Percentiles rank a stretch among this genome's conserved stretches.
Conservation (phyloP, 495 filamentous ascomycete genomes). For the Xylaria grammica region DNA sequence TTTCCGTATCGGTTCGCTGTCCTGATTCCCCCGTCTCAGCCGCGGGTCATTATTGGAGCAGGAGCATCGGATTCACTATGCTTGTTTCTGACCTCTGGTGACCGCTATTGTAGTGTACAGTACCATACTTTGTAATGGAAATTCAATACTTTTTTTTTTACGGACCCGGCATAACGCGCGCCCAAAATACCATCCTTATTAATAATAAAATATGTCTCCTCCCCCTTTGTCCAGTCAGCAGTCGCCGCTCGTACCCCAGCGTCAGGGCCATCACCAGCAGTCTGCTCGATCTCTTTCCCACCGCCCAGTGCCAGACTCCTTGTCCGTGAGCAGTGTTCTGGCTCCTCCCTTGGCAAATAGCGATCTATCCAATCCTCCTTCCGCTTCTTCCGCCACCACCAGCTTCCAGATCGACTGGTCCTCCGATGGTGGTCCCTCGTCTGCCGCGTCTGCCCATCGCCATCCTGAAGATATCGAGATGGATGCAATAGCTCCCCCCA, state of each 20-base stretch:
- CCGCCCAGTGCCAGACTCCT: slow-evolving; percentile 9
- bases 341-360: slow-evolving; percentile 28
- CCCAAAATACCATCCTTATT: not conserved
- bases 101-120: not conserved
- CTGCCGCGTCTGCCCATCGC: slow-evolving; percentile 31
- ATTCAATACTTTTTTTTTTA: slow-evolving; percentile 8
- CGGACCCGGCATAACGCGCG: slow-evolving; percentile 11
- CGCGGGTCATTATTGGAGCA: slow-evolving; percentile 11
- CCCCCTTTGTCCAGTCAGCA: slow-evolving; percentile 23
- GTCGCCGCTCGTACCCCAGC: slow-evolving; percentile 11
- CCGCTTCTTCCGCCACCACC: slow-evolving; percentile 38
- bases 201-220: slow-evolving; percentile 8
- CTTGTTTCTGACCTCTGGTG: slow-evolving; percentile 7
- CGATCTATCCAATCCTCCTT: slow-evolving; percentile 36
- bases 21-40: not conserved
- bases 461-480: slow-evolving; percentile 53
- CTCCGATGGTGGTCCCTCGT: slow-evolving; percentile 34
- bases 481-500: slow-evolving; percentile 47
- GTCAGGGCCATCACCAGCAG: slow-evolving; percentile 3
- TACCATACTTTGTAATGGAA: slow-evolving; percentile 8
- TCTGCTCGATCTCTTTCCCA: slow-evolving; percentile 1
- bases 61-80: slow-evolving; percentile 11
- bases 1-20: not conserved
- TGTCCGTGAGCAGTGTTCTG: slow-evolving; percentile 32
- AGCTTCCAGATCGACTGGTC: slow-evolving; percentile 40